A percentile compares a stretch with the other conserved stretches of the same genome.
Conservation (phyloP, 2,329 filamentous ascomycete genomes). For the Emericellopsis cladophorae region DNA sequence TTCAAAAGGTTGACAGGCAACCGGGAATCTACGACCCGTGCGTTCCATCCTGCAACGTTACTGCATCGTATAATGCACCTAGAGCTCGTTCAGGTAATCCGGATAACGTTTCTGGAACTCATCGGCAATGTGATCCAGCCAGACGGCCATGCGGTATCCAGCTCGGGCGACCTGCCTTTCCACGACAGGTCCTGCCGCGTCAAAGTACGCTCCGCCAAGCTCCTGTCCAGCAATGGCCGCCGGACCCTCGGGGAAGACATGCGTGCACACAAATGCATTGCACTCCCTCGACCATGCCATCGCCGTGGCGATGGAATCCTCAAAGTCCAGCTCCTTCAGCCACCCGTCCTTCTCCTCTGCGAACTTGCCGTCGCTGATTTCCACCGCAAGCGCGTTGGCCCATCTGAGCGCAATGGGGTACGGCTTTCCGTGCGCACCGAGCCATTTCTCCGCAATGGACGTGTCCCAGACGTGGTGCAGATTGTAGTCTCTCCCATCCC, state of each 20-base stretch:
- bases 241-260: constrained; percentile 51
- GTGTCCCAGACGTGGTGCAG: constrained; percentile 66
- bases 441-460: constrained; percentile 51
- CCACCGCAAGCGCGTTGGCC: constrained; percentile 39
- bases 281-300: constrained; percentile 52
- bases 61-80: background rate
- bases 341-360: constrained; percentile 34
- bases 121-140: constrained; percentile 51
- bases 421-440: constrained; percentile 41
- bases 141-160: constrained; percentile 55
- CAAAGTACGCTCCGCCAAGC: constrained; percentile 50
- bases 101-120: constrained; percentile 20
- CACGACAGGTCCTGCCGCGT: constrained; percentile 48
- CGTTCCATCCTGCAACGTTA: too few species aligned
- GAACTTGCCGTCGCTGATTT: constrained; percentile 46
- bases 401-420: constrained; percentile 39
- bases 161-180: constrained; percentile 56
- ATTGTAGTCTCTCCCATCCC: constrained; percentile 44
- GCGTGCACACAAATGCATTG: constrained; percentile 48
- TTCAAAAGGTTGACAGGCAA: too few species aligned
- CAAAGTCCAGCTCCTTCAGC: constrained; percentile 43
- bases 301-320: constrained; percentile 39
- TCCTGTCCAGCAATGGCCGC: constrained; percentile 45
- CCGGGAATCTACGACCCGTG: too few species aligned
- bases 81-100: background rate